Evolutionary conservation across 768 basidiomycete species (phyloP).

Genomic region (Pulveroboletus sp.): DNA sequence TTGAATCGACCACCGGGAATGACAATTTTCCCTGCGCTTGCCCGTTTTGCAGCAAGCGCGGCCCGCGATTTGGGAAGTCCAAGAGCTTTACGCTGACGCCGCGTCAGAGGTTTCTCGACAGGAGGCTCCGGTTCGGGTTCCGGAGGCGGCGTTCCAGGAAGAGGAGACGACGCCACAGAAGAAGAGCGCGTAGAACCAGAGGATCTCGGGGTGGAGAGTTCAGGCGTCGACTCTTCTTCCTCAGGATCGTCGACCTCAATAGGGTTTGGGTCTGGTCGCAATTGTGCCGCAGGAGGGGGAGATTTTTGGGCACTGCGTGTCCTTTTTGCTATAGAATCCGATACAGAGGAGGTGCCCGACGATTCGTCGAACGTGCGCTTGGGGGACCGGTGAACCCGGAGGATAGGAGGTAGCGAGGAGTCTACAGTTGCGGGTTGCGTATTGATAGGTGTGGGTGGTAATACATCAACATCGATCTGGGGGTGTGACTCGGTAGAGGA

Average conservation of each 20-base stretch:
- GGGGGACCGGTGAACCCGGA: constrained; percentile 44
- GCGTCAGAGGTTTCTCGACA: constrained; percentile 45
- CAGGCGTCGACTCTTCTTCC: constrained; percentile 35
- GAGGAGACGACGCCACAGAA: constrained; percentile 32
- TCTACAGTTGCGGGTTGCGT: constrained; percentile 10
- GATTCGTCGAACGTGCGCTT: constrained; percentile 60
- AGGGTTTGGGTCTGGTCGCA: constrained; percentile 11
- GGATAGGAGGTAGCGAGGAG: constrained; percentile 11
- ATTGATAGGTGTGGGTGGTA: constrained; percentile 25
- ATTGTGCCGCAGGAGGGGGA: constrained; percentile 11
- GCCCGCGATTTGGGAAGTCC: constrained; percentile 56
- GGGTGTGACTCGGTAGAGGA: constrained; percentile 22
- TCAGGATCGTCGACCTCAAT: constrained; percentile 28
- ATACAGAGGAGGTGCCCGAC: constrained; percentile 38
- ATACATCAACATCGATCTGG: constrained; percentile 26
- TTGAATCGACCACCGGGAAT: constrained; percentile 58
- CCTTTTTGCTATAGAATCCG: constrained; percentile 34
- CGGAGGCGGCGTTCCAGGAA: constrained; percentile 33
- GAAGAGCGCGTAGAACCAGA: constrained; percentile 29
- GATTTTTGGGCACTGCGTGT: constrained; percentile 29
- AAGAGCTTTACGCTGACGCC: constrained; percentile 63
- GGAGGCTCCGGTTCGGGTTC: constrained; percentile 16
- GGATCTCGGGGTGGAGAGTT: constrained; percentile 37
- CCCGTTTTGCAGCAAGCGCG: constrained; percentile 26
- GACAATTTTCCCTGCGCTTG: constrained; percentile 50